Evolutionary conservation across 2,329 filamentous ascomycete genomes (phyloP).

Genomic region (Pestalotiopsis sp.): DNA sequence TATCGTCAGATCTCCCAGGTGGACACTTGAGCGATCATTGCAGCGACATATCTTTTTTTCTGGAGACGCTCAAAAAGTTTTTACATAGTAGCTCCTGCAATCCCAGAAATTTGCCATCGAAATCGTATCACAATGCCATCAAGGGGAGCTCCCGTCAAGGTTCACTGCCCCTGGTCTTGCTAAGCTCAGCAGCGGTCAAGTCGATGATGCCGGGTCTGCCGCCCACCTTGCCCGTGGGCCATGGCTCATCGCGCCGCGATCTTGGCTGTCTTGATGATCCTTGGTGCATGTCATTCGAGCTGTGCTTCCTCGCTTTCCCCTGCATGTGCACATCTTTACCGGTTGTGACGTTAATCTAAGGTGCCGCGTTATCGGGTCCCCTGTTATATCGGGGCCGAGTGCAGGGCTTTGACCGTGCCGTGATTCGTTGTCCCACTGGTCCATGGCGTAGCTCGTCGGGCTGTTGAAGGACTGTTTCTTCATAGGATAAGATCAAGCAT

Average conservation of each 20-base stretch:
- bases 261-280: background rate
- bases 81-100: background rate
- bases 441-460: slow-evolving; percentile 7
- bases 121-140: slow-evolving; percentile 7
- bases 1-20: background rate
- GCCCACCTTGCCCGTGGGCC: background rate
- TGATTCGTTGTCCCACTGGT: slow-evolving; percentile 5
- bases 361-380: slow-evolving; percentile 7
- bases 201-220: slow-evolving; percentile 6
- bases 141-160: background rate
- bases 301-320: background rate
- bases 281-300: slow-evolving; percentile 2
- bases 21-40: background rate
- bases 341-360: slow-evolving; percentile 7
- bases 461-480: background rate
- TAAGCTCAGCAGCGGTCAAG: slow-evolving; percentile 3
- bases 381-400: slow-evolving; percentile 5
- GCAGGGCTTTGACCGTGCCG: background rate
- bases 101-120: slow-evolving; percentile 8
- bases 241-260: background rate
- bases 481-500: background rate
- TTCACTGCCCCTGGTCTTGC: background rate
- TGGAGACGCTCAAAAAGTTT: background rate
- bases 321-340: slow-evolving; percentile 11
- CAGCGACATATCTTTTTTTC: background rate